Evolutionary conservation across 2,329 filamentous ascomycete species (phyloP), one percentile per base, ranked within the genome.

Genomic region (Aureobasidium melanogenum): DNA sequence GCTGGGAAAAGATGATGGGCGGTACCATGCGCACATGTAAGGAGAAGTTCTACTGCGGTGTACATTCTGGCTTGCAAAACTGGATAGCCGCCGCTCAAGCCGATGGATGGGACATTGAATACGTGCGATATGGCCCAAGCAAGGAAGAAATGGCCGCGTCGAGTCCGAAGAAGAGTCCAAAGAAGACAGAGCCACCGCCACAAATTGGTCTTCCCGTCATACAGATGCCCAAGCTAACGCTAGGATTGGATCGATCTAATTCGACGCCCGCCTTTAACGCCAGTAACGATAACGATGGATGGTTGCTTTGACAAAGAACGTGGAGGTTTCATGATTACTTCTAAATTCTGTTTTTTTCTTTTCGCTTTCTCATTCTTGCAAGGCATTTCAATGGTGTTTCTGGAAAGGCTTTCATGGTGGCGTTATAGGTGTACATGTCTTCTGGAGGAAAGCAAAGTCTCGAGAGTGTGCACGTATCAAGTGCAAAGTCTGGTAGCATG

Each of bases 41-140:
- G 73, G 92, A 97, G 74, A 97, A 97, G 73, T 96, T 97, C 73
- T 97, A 99, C 72, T 88, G 89, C 2, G 86, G 88, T 52, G 89
- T 99, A 4, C 94, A 99, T 72, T 90, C 93, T 67, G 91, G 87
- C 1, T 79, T 97, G 65, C 85, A 88, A 60, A 92, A 89, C 7
- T 99, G 93, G 92, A 88, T 97, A 19, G 87, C 87, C 0, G 94
- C 93, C 0, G 92, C 91, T 0, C 81, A 80, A 30, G 91, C 92
- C 63, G 94, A 99, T 73, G 89, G 85, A 48, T 99, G 94, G 93
- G 85, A 91, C 55, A 87, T 91, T 46, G 82, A 82, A 57, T 86
- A 88, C 69, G 92, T 97, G 26, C 81, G 92, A 57, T 90, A 88
- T 72, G 89, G 89, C 0, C 86, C 86, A 43, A 71, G 66, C n/a